phyloP scores from a whole-genome alignment of 345 rosid genomes.

The Pistacia atlantica region DNA sequence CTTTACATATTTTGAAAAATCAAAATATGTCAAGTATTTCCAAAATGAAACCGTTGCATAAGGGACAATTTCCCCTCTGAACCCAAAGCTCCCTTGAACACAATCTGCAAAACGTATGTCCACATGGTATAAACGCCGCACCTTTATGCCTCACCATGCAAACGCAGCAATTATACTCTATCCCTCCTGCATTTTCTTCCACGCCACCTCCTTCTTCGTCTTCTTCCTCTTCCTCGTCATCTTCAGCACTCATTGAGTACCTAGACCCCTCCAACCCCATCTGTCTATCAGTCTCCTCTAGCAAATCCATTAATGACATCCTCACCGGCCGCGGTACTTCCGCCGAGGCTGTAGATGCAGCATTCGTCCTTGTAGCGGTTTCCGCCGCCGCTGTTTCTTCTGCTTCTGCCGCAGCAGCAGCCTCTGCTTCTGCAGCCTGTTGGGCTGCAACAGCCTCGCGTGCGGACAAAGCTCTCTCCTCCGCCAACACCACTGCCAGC shows the following conservation, averaged over 20 bases:
- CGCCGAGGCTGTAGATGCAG: constrained; percentile 20
- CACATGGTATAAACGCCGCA: constrained; percentile 85
- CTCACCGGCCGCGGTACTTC: constrained; percentile 43
- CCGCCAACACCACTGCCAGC: constrained; percentile 47
- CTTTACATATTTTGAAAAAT: not conserved
- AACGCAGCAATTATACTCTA: constrained; percentile 69
- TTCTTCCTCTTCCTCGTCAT: constrained; percentile 28
- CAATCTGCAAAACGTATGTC: constrained; percentile 86
- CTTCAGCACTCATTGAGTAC: constrained; percentile 51
- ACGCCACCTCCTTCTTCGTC: constrained; percentile 42
- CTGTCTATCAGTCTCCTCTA: constrained; percentile 80
- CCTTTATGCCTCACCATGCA: constrained; percentile 89
- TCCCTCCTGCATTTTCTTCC: constrained; percentile 31
- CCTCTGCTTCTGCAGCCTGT: constrained; percentile 66
- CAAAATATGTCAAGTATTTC: constrained; percentile 89
- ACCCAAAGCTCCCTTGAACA: constrained; percentile 96
- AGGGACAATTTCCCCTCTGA: constrained; percentile 87
- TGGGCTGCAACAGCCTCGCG: constrained; percentile 83
- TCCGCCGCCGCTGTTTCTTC: constrained; percentile 42
- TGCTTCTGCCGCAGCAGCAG: constrained; percentile 57
- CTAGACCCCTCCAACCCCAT: constrained; percentile 64
- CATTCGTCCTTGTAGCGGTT: constrained; percentile 23
- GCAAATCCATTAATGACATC: constrained; percentile 85
- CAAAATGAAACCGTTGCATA: constrained; percentile 74
- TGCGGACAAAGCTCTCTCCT: constrained; percentile 74